Evolutionary conservation across 495 filamentous ascomycete species (phyloP).

Genomic region (Pseudomonodictys pantanalensis): DNA sequence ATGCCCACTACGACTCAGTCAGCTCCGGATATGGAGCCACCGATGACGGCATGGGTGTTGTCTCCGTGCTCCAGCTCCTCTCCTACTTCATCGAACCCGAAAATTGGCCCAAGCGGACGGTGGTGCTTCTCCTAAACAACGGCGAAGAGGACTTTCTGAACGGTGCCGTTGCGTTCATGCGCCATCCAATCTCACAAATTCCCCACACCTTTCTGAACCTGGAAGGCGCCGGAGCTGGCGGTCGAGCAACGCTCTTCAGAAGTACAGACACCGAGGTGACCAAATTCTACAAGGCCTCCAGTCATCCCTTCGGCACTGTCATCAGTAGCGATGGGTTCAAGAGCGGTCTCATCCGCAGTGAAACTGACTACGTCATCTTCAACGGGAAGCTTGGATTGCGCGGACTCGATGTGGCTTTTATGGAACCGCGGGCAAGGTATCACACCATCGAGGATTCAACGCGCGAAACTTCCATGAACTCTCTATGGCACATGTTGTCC

Average conservation of each 20-base stretch:
- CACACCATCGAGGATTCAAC: slow-evolving; percentile 90
- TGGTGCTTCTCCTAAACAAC: slow-evolving; percentile 89
- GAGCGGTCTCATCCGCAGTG: slow-evolving; percentile 68
- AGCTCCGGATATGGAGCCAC: slow-evolving; percentile 89
- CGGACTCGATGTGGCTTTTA: slow-evolving; percentile 90
- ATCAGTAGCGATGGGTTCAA: slow-evolving; percentile 80
- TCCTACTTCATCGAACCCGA: slow-evolving; percentile 76
- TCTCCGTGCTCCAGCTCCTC: slow-evolving; percentile 82
- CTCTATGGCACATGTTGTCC: slow-evolving; percentile 93
- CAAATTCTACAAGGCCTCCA: slow-evolving; percentile 64
- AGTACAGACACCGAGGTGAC: slow-evolving; percentile 86
- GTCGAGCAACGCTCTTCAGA: slow-evolving; percentile 81
- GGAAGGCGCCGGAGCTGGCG: slow-evolving; percentile 92
- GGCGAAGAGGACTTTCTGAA: slow-evolving; percentile 94
- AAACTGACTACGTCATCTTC: slow-evolving; percentile 89
- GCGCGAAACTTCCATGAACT: slow-evolving; percentile 59
- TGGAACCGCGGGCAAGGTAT: slow-evolving; percentile 78
- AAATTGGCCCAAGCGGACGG: slow-evolving; percentile 72
- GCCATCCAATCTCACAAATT: slow-evolving; percentile 73
- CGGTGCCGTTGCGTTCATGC: slow-evolving; percentile 80
- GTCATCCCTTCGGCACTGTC: slow-evolving; percentile 79
- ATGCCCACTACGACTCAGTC: slow-evolving; percentile 94
- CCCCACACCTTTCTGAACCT: slow-evolving; percentile 87
- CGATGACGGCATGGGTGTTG: slow-evolving; percentile 87
- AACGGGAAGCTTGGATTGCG: slow-evolving; percentile 75